These are phyloP conservation scores for Gremmenia infestans DNA, from an alignment of 2,329 filamentous ascomycete species.

Conservation along the genomic window DNA sequence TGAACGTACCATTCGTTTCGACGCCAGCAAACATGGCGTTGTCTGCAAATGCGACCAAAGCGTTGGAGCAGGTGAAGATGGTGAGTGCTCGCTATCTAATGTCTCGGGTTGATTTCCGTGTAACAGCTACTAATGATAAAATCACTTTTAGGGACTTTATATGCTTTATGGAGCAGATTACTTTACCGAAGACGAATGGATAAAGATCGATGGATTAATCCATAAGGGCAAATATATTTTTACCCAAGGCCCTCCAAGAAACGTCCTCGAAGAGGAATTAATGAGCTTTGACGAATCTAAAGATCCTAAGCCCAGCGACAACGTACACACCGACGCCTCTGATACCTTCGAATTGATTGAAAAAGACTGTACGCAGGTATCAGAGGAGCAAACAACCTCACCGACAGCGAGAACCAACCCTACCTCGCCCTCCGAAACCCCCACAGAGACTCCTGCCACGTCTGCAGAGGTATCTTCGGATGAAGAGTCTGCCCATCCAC, in stretches of 20 bases:
- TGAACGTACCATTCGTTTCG: neutral
- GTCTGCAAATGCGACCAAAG: conserved; percentile 17
- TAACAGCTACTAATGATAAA: neutral
- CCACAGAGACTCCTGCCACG: conserved; percentile 9
- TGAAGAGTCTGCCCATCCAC: conserved; percentile 5
- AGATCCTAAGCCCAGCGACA: neutral
- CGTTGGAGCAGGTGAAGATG: conserved; percentile 24
- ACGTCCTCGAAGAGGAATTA: conserved; percentile 20
- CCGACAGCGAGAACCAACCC: neutral
- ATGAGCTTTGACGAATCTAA: conserved; percentile 19
- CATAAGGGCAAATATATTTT: conserved; percentile 29
- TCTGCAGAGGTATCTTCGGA: conserved; percentile 15
- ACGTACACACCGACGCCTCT: conserved; percentile 1
- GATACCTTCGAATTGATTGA: conserved; percentile 4
- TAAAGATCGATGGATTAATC: conserved; percentile 25
- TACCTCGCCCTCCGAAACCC: conserved; percentile 4
- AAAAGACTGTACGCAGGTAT: neutral
- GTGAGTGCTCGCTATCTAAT: conserved; percentile 8
- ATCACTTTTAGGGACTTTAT: conserved; percentile 13
- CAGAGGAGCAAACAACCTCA: conserved; percentile 5
- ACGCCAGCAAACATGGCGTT: conserved; percentile 5
- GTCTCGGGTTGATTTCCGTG: neutral
- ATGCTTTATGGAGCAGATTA: conserved; percentile 27
- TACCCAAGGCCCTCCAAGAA: conserved; percentile 19
- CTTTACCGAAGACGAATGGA: conserved; percentile 30